Evolutionary conservation across 129 eudicot species (phyloP).

Genomic region (Deinandra increscens): DNA sequence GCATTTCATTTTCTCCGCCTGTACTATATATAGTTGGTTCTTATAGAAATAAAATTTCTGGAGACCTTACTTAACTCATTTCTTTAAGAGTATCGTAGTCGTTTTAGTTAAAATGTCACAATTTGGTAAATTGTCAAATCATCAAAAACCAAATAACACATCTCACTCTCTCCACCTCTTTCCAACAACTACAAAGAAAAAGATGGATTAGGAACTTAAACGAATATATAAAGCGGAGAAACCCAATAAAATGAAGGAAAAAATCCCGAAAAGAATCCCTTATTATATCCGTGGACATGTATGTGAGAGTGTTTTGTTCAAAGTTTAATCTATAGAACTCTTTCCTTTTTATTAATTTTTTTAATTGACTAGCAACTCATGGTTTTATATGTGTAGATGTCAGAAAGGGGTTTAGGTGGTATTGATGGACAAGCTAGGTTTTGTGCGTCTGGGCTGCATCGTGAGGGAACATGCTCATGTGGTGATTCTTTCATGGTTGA

Average conservation of each 20-base stretch:
- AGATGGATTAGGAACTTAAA: constrained; percentile 2
- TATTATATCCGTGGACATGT: background rate
- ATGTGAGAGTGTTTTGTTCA: constrained; percentile 6
- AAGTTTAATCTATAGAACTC: constrained; percentile 14
- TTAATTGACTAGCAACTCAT: constrained; percentile 13
- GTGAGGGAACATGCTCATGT: constrained; percentile 71
- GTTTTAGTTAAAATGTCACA: constrained; percentile 26
- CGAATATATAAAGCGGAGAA: background rate
- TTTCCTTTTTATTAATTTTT: too few species aligned
- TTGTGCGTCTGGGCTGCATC: constrained; percentile 70
- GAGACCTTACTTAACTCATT: constrained; percentile 15
- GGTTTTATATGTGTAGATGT: constrained; percentile 43
- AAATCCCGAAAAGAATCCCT: background rate
- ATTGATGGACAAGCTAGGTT: constrained; percentile 42
- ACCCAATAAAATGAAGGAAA: background rate
- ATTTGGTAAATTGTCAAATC: constrained; percentile 38
- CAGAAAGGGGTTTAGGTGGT: constrained; percentile 53
- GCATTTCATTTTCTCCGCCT: background rate
- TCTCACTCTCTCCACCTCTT: constrained; percentile 26
- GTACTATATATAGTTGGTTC: background rate
- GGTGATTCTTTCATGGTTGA: constrained; percentile 57
- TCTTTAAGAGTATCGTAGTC: constrained; percentile 12
- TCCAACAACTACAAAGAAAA: constrained; percentile 30
- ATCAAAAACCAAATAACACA: constrained; percentile 20
- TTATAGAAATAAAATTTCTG: constrained; percentile 5